phyloP scores from a whole-genome alignment of 108 stramenopile species.

The Nitzschia inconspicua region DNA sequence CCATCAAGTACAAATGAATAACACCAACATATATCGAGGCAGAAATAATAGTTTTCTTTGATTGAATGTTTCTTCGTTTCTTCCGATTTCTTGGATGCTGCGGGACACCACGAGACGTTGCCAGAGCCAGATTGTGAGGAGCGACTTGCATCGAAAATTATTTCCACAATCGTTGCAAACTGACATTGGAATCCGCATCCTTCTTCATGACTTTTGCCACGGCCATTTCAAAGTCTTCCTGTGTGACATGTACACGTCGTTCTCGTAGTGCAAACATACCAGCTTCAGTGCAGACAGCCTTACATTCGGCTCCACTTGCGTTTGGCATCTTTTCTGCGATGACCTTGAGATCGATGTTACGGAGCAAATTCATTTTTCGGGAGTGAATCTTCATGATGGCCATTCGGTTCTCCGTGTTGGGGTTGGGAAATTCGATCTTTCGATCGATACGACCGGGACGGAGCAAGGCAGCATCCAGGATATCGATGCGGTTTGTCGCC shows the following conservation, averaged over 20 bases:
- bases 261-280: slow-evolving; percentile 99
- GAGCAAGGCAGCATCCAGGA: slow-evolving; percentile 92
- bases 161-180: slow-evolving; percentile 97
- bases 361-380: slow-evolving; percentile 95
- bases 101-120: too few relatives aligned
- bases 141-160: too few relatives aligned
- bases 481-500: slow-evolving; percentile 98
- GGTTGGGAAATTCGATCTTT: slow-evolving; percentile 97
- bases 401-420: slow-evolving; percentile 85
- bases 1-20: too few relatives aligned
- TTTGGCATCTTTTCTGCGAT: slow-evolving; percentile 96
- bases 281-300: slow-evolving; percentile 99
- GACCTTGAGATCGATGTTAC: slow-evolving; percentile 90
- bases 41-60: too few relatives aligned
- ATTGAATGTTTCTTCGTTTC: too few relatives aligned
- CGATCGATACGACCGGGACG: slow-evolving; percentile 96
- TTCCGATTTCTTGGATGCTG: too few relatives aligned
- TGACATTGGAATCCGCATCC: slow-evolving; percentile 93
- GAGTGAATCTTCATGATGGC: slow-evolving; percentile 96
- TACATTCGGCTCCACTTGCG: slow-evolving; percentile 98
- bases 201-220: slow-evolving; percentile 99
- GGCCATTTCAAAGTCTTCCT: slow-evolving; percentile 99
- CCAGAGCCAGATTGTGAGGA: too few relatives aligned
- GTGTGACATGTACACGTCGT: slow-evolving; percentile 98
- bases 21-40: too few relatives aligned